phyloP scores from a whole-genome alignment of 352 stramenopile species.

The Pythium periplocum region DNA sequence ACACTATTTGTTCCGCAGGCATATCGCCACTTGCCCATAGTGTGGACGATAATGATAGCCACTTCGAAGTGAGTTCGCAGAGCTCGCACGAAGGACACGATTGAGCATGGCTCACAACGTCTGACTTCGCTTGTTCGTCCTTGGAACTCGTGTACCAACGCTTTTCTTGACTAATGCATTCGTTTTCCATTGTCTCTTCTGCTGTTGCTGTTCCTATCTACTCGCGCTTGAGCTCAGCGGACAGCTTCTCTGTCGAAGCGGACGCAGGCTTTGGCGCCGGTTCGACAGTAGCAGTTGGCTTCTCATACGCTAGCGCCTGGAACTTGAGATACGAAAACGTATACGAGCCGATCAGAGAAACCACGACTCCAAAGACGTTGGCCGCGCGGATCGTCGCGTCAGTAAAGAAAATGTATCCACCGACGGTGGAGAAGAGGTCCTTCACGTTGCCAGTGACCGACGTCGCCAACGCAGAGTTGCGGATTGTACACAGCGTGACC shows the following conservation, averaged over 20 bases:
- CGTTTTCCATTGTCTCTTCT: neutral
- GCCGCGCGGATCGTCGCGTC: constrained; percentile 35
- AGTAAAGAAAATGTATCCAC: constrained; percentile 52
- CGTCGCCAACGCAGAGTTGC: constrained; percentile 64
- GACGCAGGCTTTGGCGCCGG: no score
- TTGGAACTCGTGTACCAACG: no score
- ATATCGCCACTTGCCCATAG: constrained; percentile 76
- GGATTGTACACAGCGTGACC: constrained; percentile 60
- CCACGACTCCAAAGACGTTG: constrained; percentile 46
- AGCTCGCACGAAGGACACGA: constrained; percentile 30
- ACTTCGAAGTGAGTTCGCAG: constrained; percentile 82
- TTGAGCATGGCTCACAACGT: neutral
- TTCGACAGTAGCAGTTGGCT: no score
- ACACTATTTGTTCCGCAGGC: constrained; percentile 22
- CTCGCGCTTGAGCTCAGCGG: no score
- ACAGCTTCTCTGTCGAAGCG: no score
- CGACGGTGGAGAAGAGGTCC: constrained; percentile 54
- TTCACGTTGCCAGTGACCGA: constrained; percentile 78
- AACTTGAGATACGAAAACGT: constrained; percentile 74
- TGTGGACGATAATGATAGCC: constrained; percentile 68
- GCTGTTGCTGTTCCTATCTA: neutral
- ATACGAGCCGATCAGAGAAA: constrained; percentile 72
- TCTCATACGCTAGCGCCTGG: constrained; percentile 23
- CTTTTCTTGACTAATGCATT: no score
- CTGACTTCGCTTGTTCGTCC: no score